Conservation (phyloP, 2,329 filamentous ascomycete genomes). For the Helicocarpus griseus region DNA sequence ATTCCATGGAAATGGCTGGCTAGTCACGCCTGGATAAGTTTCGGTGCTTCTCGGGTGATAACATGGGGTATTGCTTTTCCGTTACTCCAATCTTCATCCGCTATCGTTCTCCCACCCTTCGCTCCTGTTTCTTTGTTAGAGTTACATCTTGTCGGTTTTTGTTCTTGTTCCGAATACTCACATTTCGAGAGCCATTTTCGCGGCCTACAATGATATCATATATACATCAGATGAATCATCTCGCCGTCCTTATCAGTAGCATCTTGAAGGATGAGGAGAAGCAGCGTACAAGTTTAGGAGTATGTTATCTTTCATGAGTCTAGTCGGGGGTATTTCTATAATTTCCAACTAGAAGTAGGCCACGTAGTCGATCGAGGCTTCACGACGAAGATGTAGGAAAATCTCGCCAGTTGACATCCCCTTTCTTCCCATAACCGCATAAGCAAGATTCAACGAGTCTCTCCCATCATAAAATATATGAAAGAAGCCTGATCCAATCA, state of each 20-base stretch:
- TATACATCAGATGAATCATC: not conserved
- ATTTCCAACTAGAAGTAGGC: not conserved
- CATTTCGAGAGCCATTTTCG: not conserved
- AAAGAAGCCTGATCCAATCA: not conserved
- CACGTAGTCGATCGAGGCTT: not conserved
- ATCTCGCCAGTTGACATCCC: too few relatives aligned
- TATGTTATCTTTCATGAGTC: not conserved
- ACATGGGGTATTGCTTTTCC: not conserved
- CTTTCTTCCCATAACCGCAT: too few relatives aligned
- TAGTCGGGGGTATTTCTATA: not conserved
- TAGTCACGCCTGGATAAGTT: not conserved
- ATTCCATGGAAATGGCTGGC: not conserved
- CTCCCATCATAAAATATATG: not conserved
- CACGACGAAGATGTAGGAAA: not conserved
- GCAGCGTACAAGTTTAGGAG: not conserved
- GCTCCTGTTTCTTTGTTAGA: conserved; percentile 1
- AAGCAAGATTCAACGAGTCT: too few relatives aligned
- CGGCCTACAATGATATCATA: not conserved
- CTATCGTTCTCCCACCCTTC: not conserved
- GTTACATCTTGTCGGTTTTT: conserved; percentile 1
- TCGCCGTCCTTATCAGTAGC: not conserved
- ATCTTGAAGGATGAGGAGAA: not conserved
- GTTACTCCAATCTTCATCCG: not conserved
- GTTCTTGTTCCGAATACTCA: not conserved
- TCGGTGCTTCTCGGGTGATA: not conserved